phyloP scores from a whole-genome alignment of 306 rosid species.

The Cucumis hystrix region DNA sequence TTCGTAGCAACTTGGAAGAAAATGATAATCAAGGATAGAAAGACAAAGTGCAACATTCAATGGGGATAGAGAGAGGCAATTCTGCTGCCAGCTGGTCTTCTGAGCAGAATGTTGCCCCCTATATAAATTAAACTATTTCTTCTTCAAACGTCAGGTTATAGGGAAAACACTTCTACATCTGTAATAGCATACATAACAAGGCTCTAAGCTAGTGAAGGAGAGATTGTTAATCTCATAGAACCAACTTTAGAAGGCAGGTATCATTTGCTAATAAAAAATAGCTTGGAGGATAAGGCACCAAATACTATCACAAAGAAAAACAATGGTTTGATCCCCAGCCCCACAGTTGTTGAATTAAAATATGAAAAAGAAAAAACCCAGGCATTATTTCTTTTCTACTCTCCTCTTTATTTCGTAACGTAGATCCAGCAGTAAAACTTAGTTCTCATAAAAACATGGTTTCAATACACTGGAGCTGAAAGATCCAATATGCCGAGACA shows the following conservation, averaged over 20 bases:
- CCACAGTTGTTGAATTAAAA: too few relatives aligned
- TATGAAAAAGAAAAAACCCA: not conserved
- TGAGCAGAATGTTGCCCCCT: not conserved
- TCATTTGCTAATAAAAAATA: not conserved
- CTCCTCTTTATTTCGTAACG: not conserved
- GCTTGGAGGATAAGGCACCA: too few relatives aligned
- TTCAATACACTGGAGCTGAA: not conserved
- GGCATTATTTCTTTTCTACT: not conserved
- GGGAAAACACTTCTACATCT: not conserved
- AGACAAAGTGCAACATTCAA: not conserved
- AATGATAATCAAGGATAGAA: not conserved
- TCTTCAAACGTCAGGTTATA: not conserved
- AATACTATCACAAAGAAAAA: too few relatives aligned
- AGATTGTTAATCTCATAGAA: not conserved
- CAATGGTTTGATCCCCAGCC: too few relatives aligned
- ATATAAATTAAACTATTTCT: not conserved
- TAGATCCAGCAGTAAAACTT: not conserved
- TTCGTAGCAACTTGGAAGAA: not conserved
- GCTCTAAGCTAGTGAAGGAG: not conserved
- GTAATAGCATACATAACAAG: not conserved
- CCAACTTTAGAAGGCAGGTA: not conserved
- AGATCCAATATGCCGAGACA: not conserved
- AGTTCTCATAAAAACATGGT: not conserved
- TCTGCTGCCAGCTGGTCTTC: not conserved
- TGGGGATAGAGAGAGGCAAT: not conserved